Evolutionary conservation across 495 filamentous ascomycete genomes (phyloP), one percentile per base, ranked within the genome.

Genomic region (Aspergillus incahuasiensis): DNA sequence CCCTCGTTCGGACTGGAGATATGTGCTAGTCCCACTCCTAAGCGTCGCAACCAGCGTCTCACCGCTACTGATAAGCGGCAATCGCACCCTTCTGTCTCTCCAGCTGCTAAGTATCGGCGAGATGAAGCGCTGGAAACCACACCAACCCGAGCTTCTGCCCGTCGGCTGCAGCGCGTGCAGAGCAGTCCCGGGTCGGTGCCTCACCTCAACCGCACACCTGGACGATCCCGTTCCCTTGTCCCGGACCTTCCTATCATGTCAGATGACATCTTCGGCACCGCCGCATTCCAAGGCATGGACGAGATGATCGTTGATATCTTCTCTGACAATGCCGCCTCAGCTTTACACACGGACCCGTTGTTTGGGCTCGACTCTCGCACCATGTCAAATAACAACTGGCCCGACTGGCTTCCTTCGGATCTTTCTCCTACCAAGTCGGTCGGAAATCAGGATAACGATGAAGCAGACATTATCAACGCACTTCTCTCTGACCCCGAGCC

Each of bases 1-100:
- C 58, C 71, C 11, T 59, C 63, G 11, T 65, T 73, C 34, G 71
- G 70, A 16, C 72, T 72, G 32, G 69, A 74, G 40, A 71, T 84
- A 16, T 83, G 83, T 20, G 77, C 77, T 38, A 91, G 86, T 28
- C 89, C 89, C 11, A 81, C 81, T 21, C 78, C 78, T 18, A 81
- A 81, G 48, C 66, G 74, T 55, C 66, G 72, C 41, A 69, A 75
- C 25, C 61, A 66, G 40, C 68, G 72, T 21, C 30, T 67, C 39
- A 77, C 75, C 47, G 19, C 81, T 78, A 76, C 56, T 67, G 81
- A 62, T 70, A 79, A 58, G 79, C 81, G 68, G 47, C 69, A 63
- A 49, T 72, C 64, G 5, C 46, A 74, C 28, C 68, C 71, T 20
- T 64, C 52, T 50, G 64, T 66, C 39, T 76, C 74, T 1, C 74